Evolutionary conservation across 2,329 filamentous ascomycete genomes (phyloP), one percentile per base, ranked within the genome.

Genomic region (Furcasterigmium furcatum): DNA sequence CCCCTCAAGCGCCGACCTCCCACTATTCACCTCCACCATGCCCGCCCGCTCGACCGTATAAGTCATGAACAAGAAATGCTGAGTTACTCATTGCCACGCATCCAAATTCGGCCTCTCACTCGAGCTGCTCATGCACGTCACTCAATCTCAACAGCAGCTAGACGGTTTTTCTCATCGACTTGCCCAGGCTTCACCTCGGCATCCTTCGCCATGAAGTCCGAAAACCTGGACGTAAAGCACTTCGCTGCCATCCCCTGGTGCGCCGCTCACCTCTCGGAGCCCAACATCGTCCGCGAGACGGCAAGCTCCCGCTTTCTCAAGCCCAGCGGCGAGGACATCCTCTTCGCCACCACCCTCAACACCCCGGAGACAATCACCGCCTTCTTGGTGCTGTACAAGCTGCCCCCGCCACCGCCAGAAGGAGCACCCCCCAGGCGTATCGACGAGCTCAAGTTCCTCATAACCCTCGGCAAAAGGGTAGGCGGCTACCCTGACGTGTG

Each of bases 191-290:
- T n/a, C n/a, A n/a, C 36, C 19, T 14, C 29, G 24, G 8, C 14
- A 22, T 14, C 41, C 14, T 13, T 24, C 38, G 24, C 16, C 9
- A 52, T 52, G 50, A 47, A 44, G 30, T 39, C 45, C 13, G 30
- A 38, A 10, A 44, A 46, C 30, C 46, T 42, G 4, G 50, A 52
- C 42, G 24, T 46, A 18, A 45, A 52, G 32, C 50, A 66, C 57
- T 71, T 71, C 58, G 52, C 50, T 39, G 55, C 62, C 3, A 57
- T 66, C 38, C 60, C 65, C 10, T 70, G 67, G 67, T 66, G 62
- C 43, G 57, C 61, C 32, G 47, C 52, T n/a, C 58, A 64, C 24
- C 57, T 70, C 18, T 49, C 48, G 4, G 48, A 50, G 16, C 52
- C 55, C 6, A 50, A 53, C 44, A 51, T 57, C 16, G 57, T 68